These are phyloP conservation scores for Leucosporidium yakuticum DNA, from an alignment of 768 basidiomycete species.

Conservation along the genomic window DNA sequence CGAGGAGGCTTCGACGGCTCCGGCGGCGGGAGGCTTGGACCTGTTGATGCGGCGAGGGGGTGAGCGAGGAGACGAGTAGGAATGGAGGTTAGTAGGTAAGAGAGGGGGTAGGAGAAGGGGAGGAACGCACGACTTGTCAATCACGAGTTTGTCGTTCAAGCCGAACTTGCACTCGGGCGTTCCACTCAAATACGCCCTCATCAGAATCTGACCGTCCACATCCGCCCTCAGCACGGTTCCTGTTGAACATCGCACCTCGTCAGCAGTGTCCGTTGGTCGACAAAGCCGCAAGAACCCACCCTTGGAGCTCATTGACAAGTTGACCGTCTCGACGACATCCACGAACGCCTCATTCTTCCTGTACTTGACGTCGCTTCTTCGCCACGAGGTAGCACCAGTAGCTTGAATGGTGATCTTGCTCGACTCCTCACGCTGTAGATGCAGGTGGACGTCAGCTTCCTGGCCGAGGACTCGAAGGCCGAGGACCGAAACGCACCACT, in stretches of 20 bases:
- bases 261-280: not conserved
- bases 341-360: slow-evolving; percentile 99
- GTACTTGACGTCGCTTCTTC: slow-evolving; percentile 91
- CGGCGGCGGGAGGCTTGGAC: slow-evolving; percentile 21
- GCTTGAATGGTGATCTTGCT: slow-evolving; percentile 96
- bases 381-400: slow-evolving; percentile 93
- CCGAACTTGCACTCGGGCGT: slow-evolving; percentile 99
- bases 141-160: slow-evolving; percentile 93
- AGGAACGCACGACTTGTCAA: slow-evolving; percentile 58
- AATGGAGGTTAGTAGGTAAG: too few relatives aligned
- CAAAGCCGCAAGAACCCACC: slow-evolving; percentile 50
- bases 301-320: slow-evolving; percentile 94
- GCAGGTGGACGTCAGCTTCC: not conserved
- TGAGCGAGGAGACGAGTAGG: too few relatives aligned
- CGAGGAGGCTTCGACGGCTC: slow-evolving; percentile 49
- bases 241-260: slow-evolving; percentile 40
- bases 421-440: slow-evolving; percentile 71
- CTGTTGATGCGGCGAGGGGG: slow-evolving; percentile 31
- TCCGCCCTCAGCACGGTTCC: slow-evolving; percentile 89
- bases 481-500: slow-evolving; percentile 53
- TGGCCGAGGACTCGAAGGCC: not conserved
- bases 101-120: not conserved
- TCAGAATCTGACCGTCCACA: slow-evolving; percentile 94
- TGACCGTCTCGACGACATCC: slow-evolving; percentile 96
- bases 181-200: slow-evolving; percentile 94